phyloP scores from a whole-genome alignment of 2,329 filamentous ascomycete genomes.

The Xylariales sp. region DNA sequence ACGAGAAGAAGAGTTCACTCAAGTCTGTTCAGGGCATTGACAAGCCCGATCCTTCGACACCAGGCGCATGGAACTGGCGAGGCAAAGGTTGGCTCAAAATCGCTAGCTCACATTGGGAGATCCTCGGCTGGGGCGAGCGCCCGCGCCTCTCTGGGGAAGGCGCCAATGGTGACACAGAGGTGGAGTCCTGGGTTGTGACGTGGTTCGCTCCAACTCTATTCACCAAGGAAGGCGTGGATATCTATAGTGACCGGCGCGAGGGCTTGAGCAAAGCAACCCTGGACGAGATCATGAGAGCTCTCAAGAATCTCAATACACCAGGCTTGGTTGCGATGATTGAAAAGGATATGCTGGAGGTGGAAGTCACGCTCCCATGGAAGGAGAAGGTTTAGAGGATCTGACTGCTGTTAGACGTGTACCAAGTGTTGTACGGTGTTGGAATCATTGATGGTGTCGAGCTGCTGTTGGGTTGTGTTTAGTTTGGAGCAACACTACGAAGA shows the following conservation, averaged over 20 bases:
- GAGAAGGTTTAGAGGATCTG: conserved; percentile 17
- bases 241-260: conserved; percentile 63
- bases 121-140: conserved; percentile 68
- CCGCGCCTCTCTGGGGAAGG: conserved; percentile 27
- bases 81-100: conserved; percentile 72
- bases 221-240: conserved; percentile 75
- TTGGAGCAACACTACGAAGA: no score
- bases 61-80: conserved; percentile 66
- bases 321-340: conserved; percentile 48
- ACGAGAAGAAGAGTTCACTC: conserved; percentile 40
- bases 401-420: neutral
- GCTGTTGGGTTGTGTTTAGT: neutral
- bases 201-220: conserved; percentile 83
- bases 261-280: conserved; percentile 57
- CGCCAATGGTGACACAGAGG: conserved; percentile 20
- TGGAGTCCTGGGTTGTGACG: conserved; percentile 71
- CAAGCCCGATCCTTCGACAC: conserved; percentile 31
- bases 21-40: conserved; percentile 66
- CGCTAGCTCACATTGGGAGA: conserved; percentile 74
- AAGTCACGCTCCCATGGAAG: conserved; percentile 48
- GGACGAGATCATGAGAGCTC: conserved; percentile 47
- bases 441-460: neutral
- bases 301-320: conserved; percentile 49
- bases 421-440: neutral
- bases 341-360: conserved; percentile 45